Percentiles rank a stretch among this genome's conserved stretches.
Evolutionary conservation across 75 land plant species (phyloP).

Genomic region (Selaginella tamariscina): DNA sequence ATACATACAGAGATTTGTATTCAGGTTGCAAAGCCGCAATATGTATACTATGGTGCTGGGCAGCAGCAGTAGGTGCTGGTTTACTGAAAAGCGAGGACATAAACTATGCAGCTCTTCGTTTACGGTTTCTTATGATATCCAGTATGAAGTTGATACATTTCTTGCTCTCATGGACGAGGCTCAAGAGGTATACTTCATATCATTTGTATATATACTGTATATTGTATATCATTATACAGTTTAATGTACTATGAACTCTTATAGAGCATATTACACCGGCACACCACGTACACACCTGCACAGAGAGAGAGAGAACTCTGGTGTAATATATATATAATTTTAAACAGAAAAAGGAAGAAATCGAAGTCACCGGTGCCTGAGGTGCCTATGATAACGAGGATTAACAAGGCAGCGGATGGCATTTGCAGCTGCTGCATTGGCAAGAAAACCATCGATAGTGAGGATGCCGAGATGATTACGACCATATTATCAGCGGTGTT

Average conservation of each 20-base stretch:
- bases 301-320: too few species aligned
- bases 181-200: conserved; percentile 33
- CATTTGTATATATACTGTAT: not conserved
- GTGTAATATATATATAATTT: too few species aligned
- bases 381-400: conserved; percentile 60
- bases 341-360: conserved; percentile 49
- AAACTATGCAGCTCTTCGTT: conserved; percentile 56
- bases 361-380: conserved; percentile 37
- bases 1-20: not conserved
- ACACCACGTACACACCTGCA: too few species aligned
- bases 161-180: conserved; percentile 57
- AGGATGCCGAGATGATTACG: conserved; percentile 49
- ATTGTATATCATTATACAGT: too few species aligned
- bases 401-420: conserved; percentile 74
- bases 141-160: conserved; percentile 72
- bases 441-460: conserved; percentile 42
- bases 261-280: too few species aligned
- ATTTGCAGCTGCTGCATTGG: conserved; percentile 77
- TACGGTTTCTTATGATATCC: conserved; percentile 72
- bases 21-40: conserved; percentile 77
- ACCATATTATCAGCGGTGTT: conserved; percentile 49
- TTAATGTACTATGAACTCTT: too few species aligned
- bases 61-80: conserved; percentile 92
- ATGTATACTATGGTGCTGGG: conserved; percentile 89
- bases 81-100: conserved; percentile 85